A percentile compares a stretch with the other conserved stretches of the same genome.
Conservation (phyloP, 192 early-diverging fungal genomes). For the Coemansia guatemalensis region DNA sequence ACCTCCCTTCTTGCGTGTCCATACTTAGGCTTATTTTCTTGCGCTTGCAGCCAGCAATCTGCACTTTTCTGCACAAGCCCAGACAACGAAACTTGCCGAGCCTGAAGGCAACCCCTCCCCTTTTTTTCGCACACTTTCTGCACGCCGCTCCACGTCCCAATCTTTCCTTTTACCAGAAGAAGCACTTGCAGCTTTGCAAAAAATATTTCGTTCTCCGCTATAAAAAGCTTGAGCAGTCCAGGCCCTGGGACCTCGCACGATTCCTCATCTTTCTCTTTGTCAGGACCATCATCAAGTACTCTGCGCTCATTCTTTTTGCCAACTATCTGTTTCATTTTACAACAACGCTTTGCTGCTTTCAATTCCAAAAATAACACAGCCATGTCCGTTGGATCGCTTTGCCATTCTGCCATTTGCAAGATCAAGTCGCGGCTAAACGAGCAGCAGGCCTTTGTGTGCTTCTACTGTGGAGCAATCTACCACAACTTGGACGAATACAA, state of each 20-base stretch:
- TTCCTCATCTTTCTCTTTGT: neutral
- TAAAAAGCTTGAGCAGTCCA: too few relatives aligned
- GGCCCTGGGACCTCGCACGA: too few relatives aligned
- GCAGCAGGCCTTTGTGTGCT: constrained; percentile 51
- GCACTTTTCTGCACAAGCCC: constrained; percentile 18
- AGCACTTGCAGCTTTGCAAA: too few relatives aligned
- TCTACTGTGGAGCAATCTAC: constrained; percentile 52
- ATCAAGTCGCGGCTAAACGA: constrained; percentile 24
- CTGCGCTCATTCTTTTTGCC: neutral
- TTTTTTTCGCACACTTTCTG: neutral
- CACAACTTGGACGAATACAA: constrained; percentile 46
- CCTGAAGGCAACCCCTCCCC: neutral
- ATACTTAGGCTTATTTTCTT: constrained; percentile 11
- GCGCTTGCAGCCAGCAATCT: constrained; percentile 10
- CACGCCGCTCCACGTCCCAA: too few relatives aligned
- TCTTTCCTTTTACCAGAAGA: constrained; percentile 51
- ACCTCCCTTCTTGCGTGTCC: constrained; percentile 12
- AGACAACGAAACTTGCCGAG: neutral
- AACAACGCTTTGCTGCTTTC: neutral
- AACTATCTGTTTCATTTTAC: neutral
- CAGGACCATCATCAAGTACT: neutral
- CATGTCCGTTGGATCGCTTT: constrained; percentile 26
- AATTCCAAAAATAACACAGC: neutral
- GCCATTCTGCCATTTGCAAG: constrained; percentile 21
- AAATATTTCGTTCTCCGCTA: too few relatives aligned